Evolutionary conservation across 768 basidiomycete genomes (phyloP), one percentile per base, ranked within the genome.

Genomic region (Tylopilus rubrobrunneus): DNA sequence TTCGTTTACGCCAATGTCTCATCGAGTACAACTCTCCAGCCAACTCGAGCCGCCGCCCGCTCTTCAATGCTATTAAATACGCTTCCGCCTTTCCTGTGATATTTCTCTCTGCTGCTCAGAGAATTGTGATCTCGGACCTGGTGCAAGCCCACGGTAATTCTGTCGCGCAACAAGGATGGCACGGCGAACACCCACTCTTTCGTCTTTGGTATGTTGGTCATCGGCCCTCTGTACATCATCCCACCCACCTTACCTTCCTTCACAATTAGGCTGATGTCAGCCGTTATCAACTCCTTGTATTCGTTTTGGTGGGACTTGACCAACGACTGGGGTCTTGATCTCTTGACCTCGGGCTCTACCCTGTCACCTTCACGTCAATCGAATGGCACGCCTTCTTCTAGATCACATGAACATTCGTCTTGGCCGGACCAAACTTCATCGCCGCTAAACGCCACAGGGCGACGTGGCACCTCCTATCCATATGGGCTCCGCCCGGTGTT

Each of bases 291-390:
- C 71, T 96, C 95, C 4, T 68, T 89, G 29, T 99, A 92, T 71
- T 95, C 94, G 3, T 98, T 96, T 70, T 99, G 93, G 91, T 99
- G 97, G 97, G 97, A 98, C 71, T 80, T 98, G 41, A 93, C 92
- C 45, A 91, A 96, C 68, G 97, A 99, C 67, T 99, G 96, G 95
- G 97, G 97, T 6, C 77, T 99, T 51, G 81, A 85, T 43, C 73
- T 98, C 41, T 73, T 98, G 54, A 78, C 77, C 49, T 57, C 67
- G 29, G 60, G 65, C 36, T 56, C 67, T 52, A 56, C 66, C 61
- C 23, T 56, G 49, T 53, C 67, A 66, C 46, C 78, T 29, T 77
- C 73, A n/a, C 64, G 76, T 28, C 77, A 78, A 60, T 77, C 76
- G 23, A 70, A 55, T 43, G 45, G 55, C 8, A 43, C 59, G 39